These are phyloP conservation scores for Botrytis paeoniae DNA, from an alignment of 2,329 filamentous ascomycete species.

Conservation along the genomic window DNA sequence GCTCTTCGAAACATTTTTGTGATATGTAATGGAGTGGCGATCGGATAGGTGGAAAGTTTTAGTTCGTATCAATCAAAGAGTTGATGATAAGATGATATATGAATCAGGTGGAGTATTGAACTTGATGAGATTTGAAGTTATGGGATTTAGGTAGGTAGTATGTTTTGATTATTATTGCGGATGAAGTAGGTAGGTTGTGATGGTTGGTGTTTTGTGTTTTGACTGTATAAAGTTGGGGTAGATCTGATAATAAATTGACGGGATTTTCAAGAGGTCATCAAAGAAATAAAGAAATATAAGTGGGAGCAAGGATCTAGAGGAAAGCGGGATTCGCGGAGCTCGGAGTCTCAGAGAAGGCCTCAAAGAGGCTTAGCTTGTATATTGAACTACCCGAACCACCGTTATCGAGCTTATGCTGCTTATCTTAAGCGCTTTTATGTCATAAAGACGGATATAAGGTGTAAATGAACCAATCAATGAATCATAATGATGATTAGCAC, in stretches of 20 bases:
- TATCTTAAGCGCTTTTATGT: neutral
- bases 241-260: constrained; percentile 12
- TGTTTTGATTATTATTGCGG: neutral
- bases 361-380: neutral
- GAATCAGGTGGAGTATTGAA: neutral
- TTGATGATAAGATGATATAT: constrained; percentile 1
- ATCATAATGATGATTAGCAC: neutral
- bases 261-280: constrained; percentile 9
- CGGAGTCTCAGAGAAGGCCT: neutral
- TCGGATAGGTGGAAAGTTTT: constrained; percentile 7
- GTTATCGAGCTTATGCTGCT: neutral
- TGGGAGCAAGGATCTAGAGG: neutral
- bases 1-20: constrained; percentile 36
- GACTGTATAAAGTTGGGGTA: neutral
- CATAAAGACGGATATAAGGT: neutral
- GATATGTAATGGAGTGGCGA: neutral
- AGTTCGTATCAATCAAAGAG: neutral
- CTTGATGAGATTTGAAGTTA: neutral
- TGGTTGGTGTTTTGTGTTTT: neutral
- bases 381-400: neutral
- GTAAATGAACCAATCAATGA: neutral
- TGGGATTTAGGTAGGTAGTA: neutral
- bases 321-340: constrained; percentile 1
- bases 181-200: neutral
- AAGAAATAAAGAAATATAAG: neutral